These are phyloP conservation scores for Zoysia matrella DNA, from an alignment of 202 grass and related monocot genomes.

Conservation along the genomic window DNA sequence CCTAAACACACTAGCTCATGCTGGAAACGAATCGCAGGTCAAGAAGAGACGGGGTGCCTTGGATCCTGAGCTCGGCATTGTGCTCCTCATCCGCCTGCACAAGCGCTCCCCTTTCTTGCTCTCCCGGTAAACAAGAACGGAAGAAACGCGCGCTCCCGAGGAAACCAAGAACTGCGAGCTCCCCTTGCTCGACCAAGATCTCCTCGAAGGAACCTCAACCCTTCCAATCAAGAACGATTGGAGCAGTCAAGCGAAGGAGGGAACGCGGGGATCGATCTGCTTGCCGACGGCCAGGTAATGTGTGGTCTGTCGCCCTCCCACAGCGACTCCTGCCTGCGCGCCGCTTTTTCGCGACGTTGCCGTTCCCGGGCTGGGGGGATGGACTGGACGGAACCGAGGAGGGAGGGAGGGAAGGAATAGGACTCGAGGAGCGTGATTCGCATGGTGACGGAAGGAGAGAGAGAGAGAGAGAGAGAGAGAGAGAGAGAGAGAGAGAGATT, in stretches of 20 bases:
- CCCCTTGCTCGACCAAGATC: too few relatives aligned
- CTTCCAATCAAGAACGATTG: neutral
- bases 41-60: slow-evolving; percentile 34
- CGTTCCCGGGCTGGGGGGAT: too few relatives aligned
- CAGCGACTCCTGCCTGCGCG: neutral
- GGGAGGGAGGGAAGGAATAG: neutral
- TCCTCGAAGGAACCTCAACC: neutral
- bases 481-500: slow-evolving; percentile 7
- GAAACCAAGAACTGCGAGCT: slow-evolving; percentile 1
- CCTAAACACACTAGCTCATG: neutral
- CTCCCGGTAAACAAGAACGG: neutral
- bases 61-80: slow-evolving; percentile 43
- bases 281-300: slow-evolving; percentile 10
- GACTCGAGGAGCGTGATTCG: neutral
- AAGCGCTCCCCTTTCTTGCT: neutral
- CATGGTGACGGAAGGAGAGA: slow-evolving; percentile 46
- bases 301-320: neutral
- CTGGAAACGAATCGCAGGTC: neutral
- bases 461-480: slow-evolving; percentile 18
- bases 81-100: neutral
- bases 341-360: too few relatives aligned
- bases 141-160: neutral
- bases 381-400: slow-evolving; percentile 7
- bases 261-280: slow-evolving; percentile 13
- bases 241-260: neutral